Base-by-base conservation (phyloP, 2,329 filamentous ascomycete species). In the Neurospora crassa region DNA sequence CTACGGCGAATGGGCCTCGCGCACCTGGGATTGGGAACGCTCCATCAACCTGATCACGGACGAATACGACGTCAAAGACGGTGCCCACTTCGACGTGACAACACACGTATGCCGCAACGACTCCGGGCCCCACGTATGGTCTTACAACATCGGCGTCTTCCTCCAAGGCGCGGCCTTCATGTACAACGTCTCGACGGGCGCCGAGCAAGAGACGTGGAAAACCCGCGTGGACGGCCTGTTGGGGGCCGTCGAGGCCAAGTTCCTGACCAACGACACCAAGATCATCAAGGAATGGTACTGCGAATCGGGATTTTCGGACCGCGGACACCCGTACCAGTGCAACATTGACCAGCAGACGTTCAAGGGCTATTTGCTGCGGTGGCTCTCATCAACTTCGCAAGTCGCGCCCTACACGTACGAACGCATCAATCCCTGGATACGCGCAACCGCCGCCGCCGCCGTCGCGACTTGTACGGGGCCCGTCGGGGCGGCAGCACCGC, bases 1-100 rank as follows among this genome's bases (percentile, higher is more conserved):
- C 0, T 97, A 97, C 78, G 84, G 87, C 10, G 86, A 92, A 14
- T 94, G 91, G 91, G 93, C 92, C 0, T 84, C 88, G 72, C 90
- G 84, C 76, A 83, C 90, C 11, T 97, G 89, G 78, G 85, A 90
- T 68, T 93, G 91, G 91, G 84, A 89, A 75, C 77, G 79, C 11
- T 76, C 78, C 0, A 81, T 86, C 11, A 85, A 86, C 0, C 83
- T 93, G 70, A 89, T 92, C 75, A 84, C 83, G 63, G 73, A 77
- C 7, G 79, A 86, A 14, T 89, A 82, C 77, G 81, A 84, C 69
- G 82, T 92, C n/a, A 86, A 82, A 74, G 90, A 89, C 79, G 87
- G 87, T 71, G 80, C 84, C 67, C 76, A 78, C 47, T 75, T 80
- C 16, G 63, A 73, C 69, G 40, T 40, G 3, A 63, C 67, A 16